Evolutionary conservation across 2,329 filamentous ascomycete genomes (phyloP), one percentile per base, ranked within the genome.

Genomic region (Aureobasidium melanogenum): DNA sequence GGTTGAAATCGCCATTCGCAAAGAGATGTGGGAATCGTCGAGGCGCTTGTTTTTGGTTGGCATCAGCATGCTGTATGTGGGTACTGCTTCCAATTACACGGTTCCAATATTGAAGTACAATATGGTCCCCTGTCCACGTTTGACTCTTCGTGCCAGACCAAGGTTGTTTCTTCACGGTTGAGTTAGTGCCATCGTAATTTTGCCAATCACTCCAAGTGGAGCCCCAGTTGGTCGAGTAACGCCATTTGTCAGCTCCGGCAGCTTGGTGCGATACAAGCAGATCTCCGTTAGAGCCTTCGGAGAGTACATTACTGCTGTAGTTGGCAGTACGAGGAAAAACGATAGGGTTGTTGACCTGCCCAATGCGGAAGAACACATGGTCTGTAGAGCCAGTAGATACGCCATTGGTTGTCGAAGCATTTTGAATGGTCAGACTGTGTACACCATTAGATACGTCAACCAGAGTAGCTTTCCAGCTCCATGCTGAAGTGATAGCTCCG

Each of bases 91-190:
- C 83, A 22, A 82, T 77, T 57, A 82, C 73, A 59, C 77, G 76
- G 67, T 78, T 84, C 79, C 80, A 88, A 69, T 87, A 88, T 66
- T 87, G 83, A 26, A 87, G 78, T 28, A 80, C 78, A 38, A 87
- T 76, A 67, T 87, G 85, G 44, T 86, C 79, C 28, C 84, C 85
- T 28, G 77, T 67, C 85, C 85, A 88, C 48, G 71, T 70, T 69
- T 88, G 84, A 4, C 76, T 67, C 26, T 65, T 66, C 1, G 82
- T 83, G n/a, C 85, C 85, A 4, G 75, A 77, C 85, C 85, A 87
- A 3, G 74, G 66, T 63, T 80, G 77, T 46, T 74, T 69, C 19
- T 75, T 65, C 28, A 85, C 72, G 17, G 76, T 77, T 6, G 74
- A 74, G 55, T 82, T 81, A 4, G 76, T 78, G 38, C 80, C 79